Conservation (phyloP, 345 rosid species). For the Syzygium oleosum region DNA sequence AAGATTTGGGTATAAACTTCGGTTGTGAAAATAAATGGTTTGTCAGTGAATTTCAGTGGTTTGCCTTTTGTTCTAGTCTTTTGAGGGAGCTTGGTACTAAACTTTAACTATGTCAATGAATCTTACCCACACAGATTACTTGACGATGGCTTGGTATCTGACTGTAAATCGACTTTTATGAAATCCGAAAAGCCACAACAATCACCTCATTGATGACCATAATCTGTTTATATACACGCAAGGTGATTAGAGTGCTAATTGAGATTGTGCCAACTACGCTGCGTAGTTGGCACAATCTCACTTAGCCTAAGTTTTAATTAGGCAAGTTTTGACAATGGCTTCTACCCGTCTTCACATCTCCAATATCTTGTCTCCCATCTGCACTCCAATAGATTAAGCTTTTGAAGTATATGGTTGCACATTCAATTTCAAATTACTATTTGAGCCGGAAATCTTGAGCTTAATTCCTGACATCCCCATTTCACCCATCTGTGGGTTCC, state of each 20-base stretch:
- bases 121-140: not conserved
- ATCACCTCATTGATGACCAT: too few relatives aligned
- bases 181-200: not conserved
- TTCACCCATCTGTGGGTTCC: not conserved
- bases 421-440: not conserved
- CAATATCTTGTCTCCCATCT: not conserved
- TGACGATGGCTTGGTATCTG: not conserved
- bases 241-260: too few relatives aligned
- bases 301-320: too few relatives aligned
- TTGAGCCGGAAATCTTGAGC: not conserved
- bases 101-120: not conserved
- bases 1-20: not conserved
- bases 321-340: too few relatives aligned
- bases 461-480: not conserved
- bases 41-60: not conserved
- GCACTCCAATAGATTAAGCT: not conserved
- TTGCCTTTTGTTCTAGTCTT: not conserved
- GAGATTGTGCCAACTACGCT: too few relatives aligned
- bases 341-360: not conserved
- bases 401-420: not conserved
- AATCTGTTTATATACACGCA: too few relatives aligned
- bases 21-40: not conserved
- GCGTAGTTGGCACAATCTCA: too few relatives aligned
- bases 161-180: not conserved
- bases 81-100: rapidly evolving